Base-by-base conservation (phyloP, 768 basidiomycete species). In the Mycena venus region DNA sequence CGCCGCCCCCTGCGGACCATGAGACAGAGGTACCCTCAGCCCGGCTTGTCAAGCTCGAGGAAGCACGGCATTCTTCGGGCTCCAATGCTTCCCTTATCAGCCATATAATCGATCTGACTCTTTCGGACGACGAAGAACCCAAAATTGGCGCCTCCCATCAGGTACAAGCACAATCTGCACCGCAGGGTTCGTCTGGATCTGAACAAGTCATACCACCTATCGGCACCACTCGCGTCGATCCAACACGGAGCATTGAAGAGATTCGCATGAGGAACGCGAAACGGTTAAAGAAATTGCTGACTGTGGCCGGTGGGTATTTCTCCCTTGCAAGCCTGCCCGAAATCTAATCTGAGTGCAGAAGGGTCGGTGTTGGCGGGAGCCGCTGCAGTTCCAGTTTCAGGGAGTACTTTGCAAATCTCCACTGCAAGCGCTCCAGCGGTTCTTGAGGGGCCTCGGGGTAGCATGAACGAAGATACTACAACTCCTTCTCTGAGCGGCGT, bases 41-140 rank as follows among this genome's bases (percentile, higher is more conserved):
- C 11, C 21, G n/a, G 19, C 27, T 19, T 6, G 36, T 51, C 27
- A 73, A 67, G 44, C 31, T 21, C 8, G 70, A 72, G 15, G 36
- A 51, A 25, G 25, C 63, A 9, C 31, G 14, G 19, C 12, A 2
- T 44, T 44, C 56, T 36, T n/a, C 25, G 4, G 47, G 34, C 21
- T 36, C n/a, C 31, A 53, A 9, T 42, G 4, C 51, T 5, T 21
- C 67, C 17, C 63, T 65, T 11, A 23, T 56, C 27, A 12, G 44
- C 36, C 23, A 68, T 23, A 44, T 68, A 32, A 68, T 68, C 10
- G 72, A 73, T 19, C 38, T 73, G 29, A 68, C 66, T 1, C 23
- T 56, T 8, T 73, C 72, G n/a, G n/a, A n/a, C 5, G 60, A 68
- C 53, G 53, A 68, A 5, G 44, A 69, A 67, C n/a, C 32, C 10